Evolutionary conservation across 805 yeast genomes (phyloP), one percentile per base, ranked within the genome.

Genomic region (Priceomyces melissophilus): DNA sequence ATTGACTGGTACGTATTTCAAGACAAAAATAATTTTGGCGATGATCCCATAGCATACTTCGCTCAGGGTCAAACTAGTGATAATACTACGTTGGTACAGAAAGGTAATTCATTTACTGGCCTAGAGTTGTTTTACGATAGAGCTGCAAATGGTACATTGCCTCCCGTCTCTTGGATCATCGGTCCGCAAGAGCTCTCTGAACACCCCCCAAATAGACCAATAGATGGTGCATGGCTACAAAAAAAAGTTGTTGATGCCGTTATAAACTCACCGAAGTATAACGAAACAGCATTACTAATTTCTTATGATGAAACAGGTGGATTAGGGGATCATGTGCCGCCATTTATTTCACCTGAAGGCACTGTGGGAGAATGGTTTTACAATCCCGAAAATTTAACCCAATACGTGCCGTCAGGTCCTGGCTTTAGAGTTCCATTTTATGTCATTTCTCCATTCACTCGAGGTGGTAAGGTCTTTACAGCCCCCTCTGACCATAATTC

Each of bases 261-360:
- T 26, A 36, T 36, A 12, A 36, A 29, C 15, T 36, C 39, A 23
- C 39, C 39, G 3, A 36, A 36, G 32, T 36, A 36, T 23, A 36
- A 36, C n/a, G 39, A 36, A 13, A 36, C 39, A 36, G 39, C 39
- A 10, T 36, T 36, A 25, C 14, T 36, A 11, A 36, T 36, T 10
- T 36, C 39, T 14, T 36, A 36, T 14, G 39, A 36, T 14, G 39
- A 36, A 20, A 36, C 39, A 9, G 39, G 39, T 9, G 39, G 39
- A 28, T 30, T 36, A 15, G 39, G 39, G 7, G 39, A 36, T n/a
- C 39, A 36, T 28, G 39, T 36, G 10, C 39, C 39, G 4, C 39
- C 39, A 27, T 27, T 36, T 10, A 27, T 16, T 12, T 36, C 39
- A n/a, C 39, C 39, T 8, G 15, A 29, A 28, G 39, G 39, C 7